These are phyloP conservation scores for Chlorociboria aeruginascens DNA, from an alignment of 495 filamentous ascomycete genomes.

Conservation along the genomic window DNA sequence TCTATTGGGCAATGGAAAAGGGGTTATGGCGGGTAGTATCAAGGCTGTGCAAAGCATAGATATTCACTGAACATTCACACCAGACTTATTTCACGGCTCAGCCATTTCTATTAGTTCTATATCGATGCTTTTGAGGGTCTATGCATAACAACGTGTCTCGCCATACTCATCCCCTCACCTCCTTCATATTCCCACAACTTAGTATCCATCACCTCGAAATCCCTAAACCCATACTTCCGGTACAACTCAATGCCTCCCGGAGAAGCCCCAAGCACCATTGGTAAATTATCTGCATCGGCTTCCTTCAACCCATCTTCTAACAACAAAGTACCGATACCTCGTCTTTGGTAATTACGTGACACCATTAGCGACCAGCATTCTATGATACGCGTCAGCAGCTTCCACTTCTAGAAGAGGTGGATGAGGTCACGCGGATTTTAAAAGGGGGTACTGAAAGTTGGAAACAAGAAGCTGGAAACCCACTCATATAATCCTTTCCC, in stretches of 20 bases:
- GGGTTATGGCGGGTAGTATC: no score
- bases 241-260: slow-evolving; percentile 10
- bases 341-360: slow-evolving; percentile 9
- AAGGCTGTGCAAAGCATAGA: no score
- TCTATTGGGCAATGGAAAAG: no score
- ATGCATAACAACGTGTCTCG: slow-evolving; percentile 15
- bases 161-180: slow-evolving; percentile 11
- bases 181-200: slow-evolving; percentile 19
- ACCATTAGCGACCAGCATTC: slow-evolving; percentile 1
- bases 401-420: no score
- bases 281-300: slow-evolving; percentile 7
- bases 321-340: slow-evolving; percentile 11
- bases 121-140: slow-evolving; percentile 5
- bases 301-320: slow-evolving; percentile 10
- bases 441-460: not conserved
- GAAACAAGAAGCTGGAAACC: slow-evolving; percentile 2
- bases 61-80: not conserved
- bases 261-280: slow-evolving; percentile 14
- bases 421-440: no score
- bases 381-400: no score
- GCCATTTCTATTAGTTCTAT: not conserved
- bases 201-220: slow-evolving; percentile 2
- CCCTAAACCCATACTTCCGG: slow-evolving; percentile 11
- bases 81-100: no score
- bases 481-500: slow-evolving; percentile 15